Evolutionary conservation across 176 grass and related monocot genomes (phyloP), one percentile per base, ranked within the genome.

Genomic region (Leersia perrieri): DNA sequence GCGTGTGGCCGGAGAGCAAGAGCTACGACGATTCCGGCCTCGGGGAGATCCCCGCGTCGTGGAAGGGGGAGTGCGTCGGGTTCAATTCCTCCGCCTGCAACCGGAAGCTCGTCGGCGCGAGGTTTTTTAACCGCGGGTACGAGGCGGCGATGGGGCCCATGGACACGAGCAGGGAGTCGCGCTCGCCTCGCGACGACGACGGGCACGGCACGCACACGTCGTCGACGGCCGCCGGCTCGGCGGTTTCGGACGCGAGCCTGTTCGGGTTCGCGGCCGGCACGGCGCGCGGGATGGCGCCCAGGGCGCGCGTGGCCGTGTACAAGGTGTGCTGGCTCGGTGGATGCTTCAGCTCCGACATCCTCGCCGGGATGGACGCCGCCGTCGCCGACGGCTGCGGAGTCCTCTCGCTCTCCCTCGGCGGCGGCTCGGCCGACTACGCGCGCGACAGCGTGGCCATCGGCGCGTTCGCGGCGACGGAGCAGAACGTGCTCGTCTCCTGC

Each of bases 311-410:
- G 11, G 91, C 94, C 0, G 79, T 34, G 5, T 98, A 98, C 88
- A 98, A 98, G 92, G 95, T 98, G 82, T 98, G 95, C 80, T 98
- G 95, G 95, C 76, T 82, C 16, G 90, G 90, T 0, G 95, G 95
- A 4, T 98, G 95, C 78, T 98, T 93, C 77, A 93, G 92, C 86
- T 94, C 95, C 1, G 95, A 98, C 83, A 98, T 98, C 69, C 88
- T 98, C 7, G 95, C 95, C 0, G 95, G 88, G 0, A 92, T 98
- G 79, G 95, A 98, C 58, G 86, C 84, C 27, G 95, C 84, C 18
- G 84, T 98, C 31, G 82, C 81, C 27, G 95, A 98, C 61, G 95
- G 95, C 0, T 98, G 95, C 53, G 83, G 91, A 20, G 92, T 98
- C 29, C 87, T 98, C 9, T 94, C 95, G 11, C 92, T 98, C 20